Conservation (phyloP, 257 asterid genomes). For the Catharanthus roseus region DNA sequence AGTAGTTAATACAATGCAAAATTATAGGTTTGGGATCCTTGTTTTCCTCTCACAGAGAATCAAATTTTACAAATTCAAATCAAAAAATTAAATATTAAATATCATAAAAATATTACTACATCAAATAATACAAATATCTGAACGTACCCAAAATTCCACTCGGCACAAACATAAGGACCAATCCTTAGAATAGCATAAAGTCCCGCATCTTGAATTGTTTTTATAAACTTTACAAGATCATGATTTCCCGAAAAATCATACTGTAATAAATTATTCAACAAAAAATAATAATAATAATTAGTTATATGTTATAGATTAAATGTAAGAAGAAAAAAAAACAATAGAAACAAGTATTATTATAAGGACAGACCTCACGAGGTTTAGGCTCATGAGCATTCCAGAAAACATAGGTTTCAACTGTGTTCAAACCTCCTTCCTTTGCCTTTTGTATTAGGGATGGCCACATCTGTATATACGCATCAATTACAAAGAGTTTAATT, state of each 20-base stretch:
- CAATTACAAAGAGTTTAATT: background rate
- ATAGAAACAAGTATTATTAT: background rate
- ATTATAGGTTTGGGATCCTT: too few relatives aligned
- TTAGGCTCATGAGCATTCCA: slow-evolving; percentile 52
- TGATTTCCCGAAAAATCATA: slow-evolving; percentile 33
- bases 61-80: too few relatives aligned
- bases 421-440: slow-evolving; percentile 43
- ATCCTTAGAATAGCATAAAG: slow-evolving; percentile 40
- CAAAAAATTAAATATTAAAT: too few relatives aligned
- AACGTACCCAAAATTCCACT: slow-evolving; percentile 13
- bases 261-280: slow-evolving; percentile 6
- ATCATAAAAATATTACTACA: too few relatives aligned
- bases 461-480: slow-evolving; percentile 34
- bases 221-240: slow-evolving; percentile 34
- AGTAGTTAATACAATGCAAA: too few relatives aligned
- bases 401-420: slow-evolving; percentile 44
- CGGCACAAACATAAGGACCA: slow-evolving; percentile 52
- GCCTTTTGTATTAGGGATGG: slow-evolving; percentile 36
- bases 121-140: too few relatives aligned
- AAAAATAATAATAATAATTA: too few relatives aligned
- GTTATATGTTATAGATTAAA: too few relatives aligned
- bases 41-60: too few relatives aligned
- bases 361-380: slow-evolving; percentile 30
- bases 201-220: slow-evolving; percentile 35
- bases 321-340: background rate